phyloP scores from a whole-genome alignment of 2,329 filamentous ascomycete species.

The Harringtonia aguacate region DNA sequence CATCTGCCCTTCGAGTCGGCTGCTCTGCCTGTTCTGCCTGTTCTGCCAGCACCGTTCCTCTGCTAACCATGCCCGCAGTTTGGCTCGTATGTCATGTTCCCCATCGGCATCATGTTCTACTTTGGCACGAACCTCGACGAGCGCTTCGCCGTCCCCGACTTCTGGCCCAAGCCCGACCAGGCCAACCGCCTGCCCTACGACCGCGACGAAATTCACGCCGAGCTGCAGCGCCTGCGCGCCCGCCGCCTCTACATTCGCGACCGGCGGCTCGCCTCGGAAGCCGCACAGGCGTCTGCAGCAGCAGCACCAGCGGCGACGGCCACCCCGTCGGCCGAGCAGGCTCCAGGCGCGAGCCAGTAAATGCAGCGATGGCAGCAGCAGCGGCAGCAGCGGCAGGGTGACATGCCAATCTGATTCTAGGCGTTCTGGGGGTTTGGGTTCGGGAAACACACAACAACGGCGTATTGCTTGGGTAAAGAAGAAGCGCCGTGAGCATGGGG shows the following conservation, averaged over 20 bases:
- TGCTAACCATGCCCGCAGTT: constrained; percentile 47
- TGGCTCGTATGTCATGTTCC: constrained; percentile 97
- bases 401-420: no score
- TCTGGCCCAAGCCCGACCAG: constrained; percentile 81
- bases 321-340: constrained; percentile 2
- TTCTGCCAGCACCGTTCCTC: no score
- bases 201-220: constrained; percentile 69
- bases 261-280: constrained; percentile 35
- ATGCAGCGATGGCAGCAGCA: no score
- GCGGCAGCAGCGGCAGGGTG: no score
- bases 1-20: not conserved
- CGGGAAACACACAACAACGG: no score
- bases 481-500: no score
- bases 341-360: constrained; percentile 1
- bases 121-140: constrained; percentile 97
- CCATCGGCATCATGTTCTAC: constrained; percentile 99
- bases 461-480: no score
- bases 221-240: constrained; percentile 62
- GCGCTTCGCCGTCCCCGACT: constrained; percentile 77
- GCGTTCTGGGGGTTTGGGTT: no score
- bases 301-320: no score
- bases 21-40: not conserved
- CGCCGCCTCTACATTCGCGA: constrained; percentile 67
- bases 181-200: constrained; percentile 69
- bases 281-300: constrained; percentile 13